phyloP scores from a whole-genome alignment of 306 rosid genomes.

The Quercus variabilis region DNA sequence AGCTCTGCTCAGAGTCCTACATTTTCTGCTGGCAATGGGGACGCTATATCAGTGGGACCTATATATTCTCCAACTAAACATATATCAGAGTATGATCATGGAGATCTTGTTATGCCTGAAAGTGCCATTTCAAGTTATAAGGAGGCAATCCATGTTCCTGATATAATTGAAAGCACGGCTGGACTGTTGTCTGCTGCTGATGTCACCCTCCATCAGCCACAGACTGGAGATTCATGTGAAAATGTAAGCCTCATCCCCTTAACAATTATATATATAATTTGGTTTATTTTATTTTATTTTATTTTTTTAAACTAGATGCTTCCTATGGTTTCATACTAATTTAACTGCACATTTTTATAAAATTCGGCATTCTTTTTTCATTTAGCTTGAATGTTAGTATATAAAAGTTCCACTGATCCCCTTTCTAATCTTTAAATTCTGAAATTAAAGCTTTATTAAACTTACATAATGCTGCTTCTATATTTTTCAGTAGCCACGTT shows the following conservation, averaged over 20 bases:
- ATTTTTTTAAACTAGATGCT: neutral
- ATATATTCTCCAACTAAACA: constrained; percentile 45
- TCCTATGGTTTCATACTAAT: constrained; percentile 2
- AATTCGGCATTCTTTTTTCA: neutral
- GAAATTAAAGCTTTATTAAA: neutral
- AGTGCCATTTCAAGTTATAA: constrained; percentile 71
- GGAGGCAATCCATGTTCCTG: constrained; percentile 66
- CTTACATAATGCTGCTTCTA: neutral
- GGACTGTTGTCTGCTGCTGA: constrained; percentile 68
- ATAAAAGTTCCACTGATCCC: neutral
- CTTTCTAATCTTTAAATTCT: neutral
- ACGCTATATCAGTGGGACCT: constrained; percentile 52
- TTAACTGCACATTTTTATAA: neutral
- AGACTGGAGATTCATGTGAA: constrained; percentile 64
- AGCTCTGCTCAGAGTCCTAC: constrained; percentile 74
- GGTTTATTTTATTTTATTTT: neutral
- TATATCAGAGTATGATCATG: constrained; percentile 53
- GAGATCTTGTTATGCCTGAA: constrained; percentile 61
- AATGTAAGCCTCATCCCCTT: constrained; percentile 52
- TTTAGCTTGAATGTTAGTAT: neutral
- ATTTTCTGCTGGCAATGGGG: constrained; percentile 65
- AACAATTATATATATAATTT: neutral
- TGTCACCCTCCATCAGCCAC: constrained; percentile 57
- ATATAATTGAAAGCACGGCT: constrained; percentile 80
- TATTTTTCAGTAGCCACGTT: too few species aligned